Evolutionary conservation across 345 rosid genomes (phyloP), one percentile per base, ranked within the genome.

Genomic region (Trapa bicornis): DNA sequence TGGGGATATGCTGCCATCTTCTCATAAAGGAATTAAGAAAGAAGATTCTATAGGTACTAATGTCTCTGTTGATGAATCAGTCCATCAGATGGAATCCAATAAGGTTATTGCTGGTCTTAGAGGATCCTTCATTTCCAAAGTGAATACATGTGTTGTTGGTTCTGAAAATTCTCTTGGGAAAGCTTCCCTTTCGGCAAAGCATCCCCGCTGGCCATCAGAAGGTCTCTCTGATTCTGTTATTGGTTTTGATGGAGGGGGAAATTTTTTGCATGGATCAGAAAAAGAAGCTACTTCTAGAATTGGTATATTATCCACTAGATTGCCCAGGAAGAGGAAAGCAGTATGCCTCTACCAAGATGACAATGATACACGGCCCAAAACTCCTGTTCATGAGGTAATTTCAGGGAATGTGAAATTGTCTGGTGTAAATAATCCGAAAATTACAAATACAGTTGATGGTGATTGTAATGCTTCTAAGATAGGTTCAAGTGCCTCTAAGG

Each of bases 331-430:
- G 71, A 83, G 94, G 62, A 86, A 96, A 80, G 87, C 81, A 42
- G 91, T 88, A 76, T 75, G 89, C 79, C 80, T 90, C 39, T 79
- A 64, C 54, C 92, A 83, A 47, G 93, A 81, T 33, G 89, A 85
- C 32, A 86, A 79, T 48, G 88, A 85, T 65, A 89, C 84, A 41
- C 86, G 79, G 66, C 88, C 88, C 16, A 89, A 87, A 81, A 93
- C 97, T 81, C 97, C 98, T 50, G 80, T 90, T 77, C 88, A 88
- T 72, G 88, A 85, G 70, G 86, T 78, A 70, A 70, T 80, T 70
- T 70, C 68, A 32, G 75, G 66, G 75, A 80, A 67, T 77, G 70
- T 65, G 56, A 81, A 68, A 68, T 77, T 64, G 47, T 68, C 81
- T 54, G 76, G 66, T 75, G 57, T 76, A 48, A 81, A 69, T 73